Evolutionary conservation across 192 early-diverging fungal genomes (phyloP).

Genomic region (Hyaloraphidium curvatum): DNA sequence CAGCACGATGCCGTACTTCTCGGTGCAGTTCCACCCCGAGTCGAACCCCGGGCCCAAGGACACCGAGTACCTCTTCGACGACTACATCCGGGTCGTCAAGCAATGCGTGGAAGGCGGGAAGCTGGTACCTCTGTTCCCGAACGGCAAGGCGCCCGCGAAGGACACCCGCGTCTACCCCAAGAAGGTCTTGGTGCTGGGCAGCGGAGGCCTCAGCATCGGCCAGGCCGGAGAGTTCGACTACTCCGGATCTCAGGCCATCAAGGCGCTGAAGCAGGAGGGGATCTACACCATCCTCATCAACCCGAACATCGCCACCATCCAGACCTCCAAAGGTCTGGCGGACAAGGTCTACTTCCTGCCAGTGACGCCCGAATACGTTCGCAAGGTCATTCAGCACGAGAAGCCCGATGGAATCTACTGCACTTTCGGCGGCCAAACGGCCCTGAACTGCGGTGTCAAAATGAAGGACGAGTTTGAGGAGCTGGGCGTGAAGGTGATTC

Average conservation of each 20-base stretch:
- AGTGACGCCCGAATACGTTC: conserved; percentile 81
- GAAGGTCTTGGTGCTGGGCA: conserved; percentile 91
- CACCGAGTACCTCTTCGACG: conserved; percentile 92
- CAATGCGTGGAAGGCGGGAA: conserved; percentile 32
- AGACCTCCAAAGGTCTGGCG: conserved; percentile 90
- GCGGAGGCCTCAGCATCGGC: conserved; percentile 84
- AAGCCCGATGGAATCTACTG: conserved; percentile 96
- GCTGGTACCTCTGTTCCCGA: conserved; percentile 54
- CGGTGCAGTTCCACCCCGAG: conserved; percentile 99
- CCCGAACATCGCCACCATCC: conserved; percentile 98
- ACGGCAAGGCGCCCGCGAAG: conserved; percentile 25
- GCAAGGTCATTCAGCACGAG: conserved; percentile 87
- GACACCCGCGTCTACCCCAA: conserved; percentile 35
- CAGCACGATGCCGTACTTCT: conserved; percentile 75
- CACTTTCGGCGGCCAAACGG: conserved; percentile 98
- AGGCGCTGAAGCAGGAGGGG: conserved; percentile 91
- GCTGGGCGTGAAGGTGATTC: conserved; percentile 53
- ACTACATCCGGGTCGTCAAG: conserved; percentile 62
- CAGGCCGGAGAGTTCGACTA: conserved; percentile 99
- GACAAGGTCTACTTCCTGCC: conserved; percentile 98
- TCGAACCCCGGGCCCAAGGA: conserved; percentile 89
- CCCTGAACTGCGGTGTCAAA: conserved; percentile 89
- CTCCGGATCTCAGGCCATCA: conserved; percentile 92
- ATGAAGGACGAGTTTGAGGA: conserved; percentile 75
- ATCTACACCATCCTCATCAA: conserved; percentile 97